Conservation (phyloP, 1,284 basidiomycete species). For the Hymenochaete sp. region DNA sequence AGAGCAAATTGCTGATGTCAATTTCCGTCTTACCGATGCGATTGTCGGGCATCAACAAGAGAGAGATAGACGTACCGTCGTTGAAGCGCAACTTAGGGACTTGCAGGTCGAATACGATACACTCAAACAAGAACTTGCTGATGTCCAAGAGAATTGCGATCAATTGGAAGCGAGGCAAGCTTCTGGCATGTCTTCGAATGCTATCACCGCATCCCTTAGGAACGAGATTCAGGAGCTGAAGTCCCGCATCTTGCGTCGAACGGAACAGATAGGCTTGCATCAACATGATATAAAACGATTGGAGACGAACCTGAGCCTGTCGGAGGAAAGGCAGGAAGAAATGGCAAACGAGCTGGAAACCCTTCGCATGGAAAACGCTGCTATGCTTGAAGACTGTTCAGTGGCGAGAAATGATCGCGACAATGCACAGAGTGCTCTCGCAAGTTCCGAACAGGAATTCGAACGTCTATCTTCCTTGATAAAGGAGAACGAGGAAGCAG, state of each 20-base stretch:
- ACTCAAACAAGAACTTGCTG: constrained; percentile 43
- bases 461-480: constrained; percentile 43
- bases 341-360: constrained; percentile 59
- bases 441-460: constrained; percentile 37
- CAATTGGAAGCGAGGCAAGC: constrained; percentile 55
- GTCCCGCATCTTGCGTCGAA: constrained; percentile 47
- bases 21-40: constrained; percentile 8
- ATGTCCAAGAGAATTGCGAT: constrained; percentile 49
- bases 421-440: constrained; percentile 38
- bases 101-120: constrained; percentile 46
- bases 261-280: constrained; percentile 61
- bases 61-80: constrained; percentile 5
- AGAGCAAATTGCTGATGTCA: constrained; percentile 7
- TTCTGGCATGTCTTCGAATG: constrained; percentile 46
- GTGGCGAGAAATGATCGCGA: constrained; percentile 63
- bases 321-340: constrained; percentile 63
- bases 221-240: constrained; percentile 60
- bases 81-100: constrained; percentile 42
- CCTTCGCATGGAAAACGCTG: constrained; percentile 52
- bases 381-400: constrained; percentile 74
- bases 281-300: constrained; percentile 67
- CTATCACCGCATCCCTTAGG: constrained; percentile 45
- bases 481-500: constrained; percentile 20
- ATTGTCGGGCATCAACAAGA: constrained; percentile 5
- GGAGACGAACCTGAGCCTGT: constrained; percentile 59